These are phyloP conservation scores for Cercophora samala DNA, from an alignment of 495 filamentous ascomycete genomes.

Conservation along the genomic window DNA sequence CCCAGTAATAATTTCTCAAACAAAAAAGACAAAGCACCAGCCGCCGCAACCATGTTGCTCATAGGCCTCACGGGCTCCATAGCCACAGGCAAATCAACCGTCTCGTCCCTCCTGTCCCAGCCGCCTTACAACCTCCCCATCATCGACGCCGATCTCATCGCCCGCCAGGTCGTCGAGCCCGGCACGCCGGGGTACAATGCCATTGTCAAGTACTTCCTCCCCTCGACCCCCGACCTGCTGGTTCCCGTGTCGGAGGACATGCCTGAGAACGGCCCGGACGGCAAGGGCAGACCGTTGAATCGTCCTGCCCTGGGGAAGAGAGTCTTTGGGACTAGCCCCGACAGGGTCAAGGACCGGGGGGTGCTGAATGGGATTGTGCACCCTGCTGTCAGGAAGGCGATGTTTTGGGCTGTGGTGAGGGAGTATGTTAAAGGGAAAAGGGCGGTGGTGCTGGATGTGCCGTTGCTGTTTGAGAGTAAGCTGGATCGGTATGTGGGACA, in stretches of 20 bases:
- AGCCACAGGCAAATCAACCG: slow-evolving; percentile 96
- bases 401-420: slow-evolving; percentile 62
- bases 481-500: slow-evolving; percentile 76
- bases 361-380: slow-evolving; percentile 89
- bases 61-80: slow-evolving; percentile 97
- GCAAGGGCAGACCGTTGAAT: slow-evolving; percentile 69
- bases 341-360: slow-evolving; percentile 61
- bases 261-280: slow-evolving; percentile 42
- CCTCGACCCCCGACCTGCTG: slow-evolving; percentile 80
- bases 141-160: slow-evolving; percentile 91
- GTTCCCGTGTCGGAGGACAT: slow-evolving; percentile 46
- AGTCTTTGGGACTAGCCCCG: slow-evolving; percentile 73
- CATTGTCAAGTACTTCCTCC: slow-evolving; percentile 73
- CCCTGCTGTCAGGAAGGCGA: slow-evolving; percentile 74
- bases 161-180: slow-evolving; percentile 86
- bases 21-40: neutral
- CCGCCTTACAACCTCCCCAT: slow-evolving; percentile 84
- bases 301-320: slow-evolving; percentile 77
- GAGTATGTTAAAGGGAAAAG: slow-evolving; percentile 69
- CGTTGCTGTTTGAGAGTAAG: slow-evolving; percentile 80
- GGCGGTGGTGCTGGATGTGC: slow-evolving; percentile 91
- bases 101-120: slow-evolving; percentile 72
- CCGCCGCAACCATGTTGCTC: slow-evolving; percentile 72
- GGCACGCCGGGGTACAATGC: slow-evolving; percentile 76
- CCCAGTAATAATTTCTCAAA: neutral